Evolutionary conservation across 208 protist genomes (phyloP).

Genomic region (Phytomonas sp.): DNA sequence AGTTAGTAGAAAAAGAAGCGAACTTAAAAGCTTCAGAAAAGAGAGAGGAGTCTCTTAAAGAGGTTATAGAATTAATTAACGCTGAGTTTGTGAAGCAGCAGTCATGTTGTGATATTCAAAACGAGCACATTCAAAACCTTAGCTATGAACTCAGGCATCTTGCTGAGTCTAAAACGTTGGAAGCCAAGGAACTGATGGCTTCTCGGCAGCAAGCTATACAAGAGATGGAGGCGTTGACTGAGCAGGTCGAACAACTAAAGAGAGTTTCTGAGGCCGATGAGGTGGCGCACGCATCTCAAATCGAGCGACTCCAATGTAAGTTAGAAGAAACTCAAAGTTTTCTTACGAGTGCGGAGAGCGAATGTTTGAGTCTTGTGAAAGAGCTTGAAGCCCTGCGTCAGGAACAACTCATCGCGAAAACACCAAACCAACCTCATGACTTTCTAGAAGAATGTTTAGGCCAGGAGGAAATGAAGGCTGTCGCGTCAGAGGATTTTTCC

Average conservation of each 20-base stretch:
- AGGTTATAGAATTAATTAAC: neutral
- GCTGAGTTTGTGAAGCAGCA: neutral
- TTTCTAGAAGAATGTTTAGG: neutral
- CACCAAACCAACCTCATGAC: neutral
- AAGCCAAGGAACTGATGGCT: neutral
- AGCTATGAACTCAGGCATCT: neutral
- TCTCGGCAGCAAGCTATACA: neutral
- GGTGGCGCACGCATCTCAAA: neutral
- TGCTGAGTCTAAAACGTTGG: neutral
- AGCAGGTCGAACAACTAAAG: neutral
- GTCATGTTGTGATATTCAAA: neutral
- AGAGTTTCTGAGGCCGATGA: neutral
- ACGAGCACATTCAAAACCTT: neutral
- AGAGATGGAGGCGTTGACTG: neutral
- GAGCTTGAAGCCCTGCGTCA: neutral
- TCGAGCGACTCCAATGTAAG: neutral
- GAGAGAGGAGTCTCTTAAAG: neutral
- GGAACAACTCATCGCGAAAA: neutral
- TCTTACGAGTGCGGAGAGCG: neutral
- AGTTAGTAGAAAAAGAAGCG: neutral
- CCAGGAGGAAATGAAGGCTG: neutral
- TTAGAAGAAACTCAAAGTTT: neutral
- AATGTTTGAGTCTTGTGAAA: neutral
- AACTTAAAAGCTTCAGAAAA: neutral
- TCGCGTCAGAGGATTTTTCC: neutral